Evolutionary conservation across 225 moss, liverwort and hornwort genomes (phyloP).

Genomic region (Thuidium tamariscinum): DNA sequence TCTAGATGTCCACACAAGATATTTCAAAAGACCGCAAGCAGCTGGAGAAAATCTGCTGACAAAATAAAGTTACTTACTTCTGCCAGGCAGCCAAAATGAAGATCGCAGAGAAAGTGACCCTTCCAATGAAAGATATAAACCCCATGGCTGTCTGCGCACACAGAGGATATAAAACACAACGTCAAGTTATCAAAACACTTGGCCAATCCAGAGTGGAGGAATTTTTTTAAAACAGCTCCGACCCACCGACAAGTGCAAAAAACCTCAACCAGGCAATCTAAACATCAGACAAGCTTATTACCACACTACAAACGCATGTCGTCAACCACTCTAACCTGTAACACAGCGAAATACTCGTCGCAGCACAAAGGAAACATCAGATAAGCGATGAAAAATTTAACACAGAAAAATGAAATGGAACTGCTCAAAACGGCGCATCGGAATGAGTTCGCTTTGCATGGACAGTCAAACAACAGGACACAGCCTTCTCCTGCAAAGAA

Average conservation of each 20-base stretch:
- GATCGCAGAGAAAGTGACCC: conserved; percentile 48
- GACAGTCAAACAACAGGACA: background rate
- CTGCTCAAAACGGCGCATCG: background rate
- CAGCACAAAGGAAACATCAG: background rate
- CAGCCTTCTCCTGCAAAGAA: background rate
- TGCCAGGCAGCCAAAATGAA: conserved; percentile 53
- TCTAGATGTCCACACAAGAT: background rate
- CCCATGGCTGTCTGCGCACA: conserved; percentile 27
- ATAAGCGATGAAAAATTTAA: background rate
- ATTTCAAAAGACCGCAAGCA: background rate
- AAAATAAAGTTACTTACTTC: conserved; percentile 17
- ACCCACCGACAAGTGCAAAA: background rate
- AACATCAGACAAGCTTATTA: background rate
- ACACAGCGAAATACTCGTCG: background rate
- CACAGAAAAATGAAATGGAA: background rate
- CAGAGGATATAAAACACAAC: background rate
- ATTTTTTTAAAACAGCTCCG: background rate
- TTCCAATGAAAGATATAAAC: conserved; percentile 46
- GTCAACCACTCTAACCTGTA: background rate
- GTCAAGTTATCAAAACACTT: background rate
- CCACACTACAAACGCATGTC: background rate
- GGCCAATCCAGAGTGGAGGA: background rate
- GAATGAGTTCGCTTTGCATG: background rate
- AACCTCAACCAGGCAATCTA: background rate
- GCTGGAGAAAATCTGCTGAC: background rate